Percentiles rank a stretch among this genome's conserved stretches.
Conservation (phyloP, 257 asterid species). For the Forsythia viridissima region DNA sequence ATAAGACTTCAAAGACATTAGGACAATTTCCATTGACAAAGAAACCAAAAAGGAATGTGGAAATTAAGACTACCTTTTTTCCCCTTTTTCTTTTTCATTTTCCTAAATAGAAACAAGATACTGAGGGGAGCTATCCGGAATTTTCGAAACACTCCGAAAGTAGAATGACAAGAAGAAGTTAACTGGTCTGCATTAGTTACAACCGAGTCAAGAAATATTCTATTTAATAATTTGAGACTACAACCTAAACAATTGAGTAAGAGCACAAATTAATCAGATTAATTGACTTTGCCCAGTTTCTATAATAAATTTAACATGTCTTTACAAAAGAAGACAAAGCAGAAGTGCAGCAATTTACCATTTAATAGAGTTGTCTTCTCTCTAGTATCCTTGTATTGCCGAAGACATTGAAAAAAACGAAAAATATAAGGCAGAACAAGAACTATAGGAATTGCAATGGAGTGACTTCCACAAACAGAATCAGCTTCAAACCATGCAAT, state of each 20-base stretch:
- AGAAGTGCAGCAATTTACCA: constrained; percentile 48
- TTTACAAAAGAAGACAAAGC: constrained; percentile 13
- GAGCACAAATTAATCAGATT: background rate
- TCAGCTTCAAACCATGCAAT: constrained; percentile 99
- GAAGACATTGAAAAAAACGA: constrained; percentile 95
- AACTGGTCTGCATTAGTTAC: background rate
- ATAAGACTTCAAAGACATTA: too few relatives aligned
- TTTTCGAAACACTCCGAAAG: background rate
- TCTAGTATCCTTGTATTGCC: constrained; percentile 88
- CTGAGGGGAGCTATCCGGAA: too few relatives aligned
- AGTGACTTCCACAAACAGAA: constrained; percentile 97
- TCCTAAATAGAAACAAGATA: too few relatives aligned
- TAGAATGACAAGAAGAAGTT: background rate
- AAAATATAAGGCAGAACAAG: constrained; percentile 93
- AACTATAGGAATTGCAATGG: constrained; percentile 86
- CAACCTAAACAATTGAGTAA: too few relatives aligned
- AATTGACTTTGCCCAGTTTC: background rate
- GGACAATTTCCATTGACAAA: too few relatives aligned
- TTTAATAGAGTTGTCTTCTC: constrained; percentile 81
- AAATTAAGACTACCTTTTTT: too few relatives aligned
- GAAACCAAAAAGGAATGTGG: too few relatives aligned
- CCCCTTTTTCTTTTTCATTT: too few relatives aligned
- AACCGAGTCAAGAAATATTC: too few relatives aligned
- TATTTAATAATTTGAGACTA: background rate
- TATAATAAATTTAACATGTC: background rate